phyloP scores from a whole-genome alignment of 495 filamentous ascomycete species.

The Hypoxylon intermedium region DNA sequence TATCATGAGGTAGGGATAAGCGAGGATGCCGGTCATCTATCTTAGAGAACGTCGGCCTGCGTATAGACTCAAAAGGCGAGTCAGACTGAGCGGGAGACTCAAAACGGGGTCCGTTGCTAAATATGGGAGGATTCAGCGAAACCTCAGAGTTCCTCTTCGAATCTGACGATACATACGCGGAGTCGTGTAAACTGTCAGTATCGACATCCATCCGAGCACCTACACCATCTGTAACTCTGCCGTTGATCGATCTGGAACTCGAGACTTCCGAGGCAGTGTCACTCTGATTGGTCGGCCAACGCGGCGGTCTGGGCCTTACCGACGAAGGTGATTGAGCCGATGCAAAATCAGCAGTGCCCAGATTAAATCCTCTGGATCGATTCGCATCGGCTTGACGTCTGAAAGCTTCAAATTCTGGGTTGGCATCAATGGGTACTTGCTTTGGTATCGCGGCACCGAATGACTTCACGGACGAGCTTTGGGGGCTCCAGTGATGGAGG shows the following conservation, averaged over 20 bases:
- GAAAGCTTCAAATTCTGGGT: constrained; percentile 80
- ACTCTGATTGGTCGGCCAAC: constrained; percentile 50
- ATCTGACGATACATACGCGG: constrained; percentile 55
- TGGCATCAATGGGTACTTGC: constrained; percentile 71
- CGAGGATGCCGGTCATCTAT: constrained; percentile 58
- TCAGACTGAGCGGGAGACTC: constrained; percentile 50
- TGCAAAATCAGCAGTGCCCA: constrained; percentile 57
- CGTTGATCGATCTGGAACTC: constrained; percentile 23
- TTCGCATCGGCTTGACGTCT: constrained; percentile 71
- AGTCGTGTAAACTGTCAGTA: constrained; percentile 48
- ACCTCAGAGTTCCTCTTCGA: constrained; percentile 56
- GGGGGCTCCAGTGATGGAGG: constrained; percentile 74
- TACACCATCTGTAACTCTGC: constrained; percentile 25
- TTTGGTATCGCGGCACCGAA: constrained; percentile 72
- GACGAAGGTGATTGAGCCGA: constrained; percentile 40
- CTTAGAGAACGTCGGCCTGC: constrained; percentile 45
- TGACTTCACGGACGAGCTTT: constrained; percentile 70
- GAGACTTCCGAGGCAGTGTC: constrained; percentile 43
- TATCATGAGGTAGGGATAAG: constrained; percentile 55
- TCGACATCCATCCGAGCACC: constrained; percentile 39
- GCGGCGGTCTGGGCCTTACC: constrained; percentile 48
- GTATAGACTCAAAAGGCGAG: constrained; percentile 45
- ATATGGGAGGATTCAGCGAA: constrained; percentile 48
- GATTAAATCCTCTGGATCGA: constrained; percentile 57
- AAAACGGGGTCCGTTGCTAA: constrained; percentile 43